Evolutionary conservation across 2,329 filamentous ascomycete genomes (phyloP).

Genomic region (Hypomyces perniciosus): DNA sequence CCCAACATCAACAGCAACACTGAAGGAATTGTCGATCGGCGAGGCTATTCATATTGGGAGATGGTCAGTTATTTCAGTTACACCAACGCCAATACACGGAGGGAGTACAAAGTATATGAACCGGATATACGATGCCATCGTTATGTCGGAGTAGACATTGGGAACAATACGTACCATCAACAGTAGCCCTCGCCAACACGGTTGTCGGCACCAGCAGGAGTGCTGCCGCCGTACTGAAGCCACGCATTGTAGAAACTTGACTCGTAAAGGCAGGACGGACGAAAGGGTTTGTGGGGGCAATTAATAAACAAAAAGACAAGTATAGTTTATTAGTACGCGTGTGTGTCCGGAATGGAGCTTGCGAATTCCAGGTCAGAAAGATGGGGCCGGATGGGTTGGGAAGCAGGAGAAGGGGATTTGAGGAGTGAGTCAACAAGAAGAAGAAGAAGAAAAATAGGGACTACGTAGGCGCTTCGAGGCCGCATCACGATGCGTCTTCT

Average conservation of each 20-base stretch:
- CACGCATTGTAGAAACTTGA: slow-evolving; percentile 10
- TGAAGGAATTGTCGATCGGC: neutral
- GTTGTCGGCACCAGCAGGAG: slow-evolving; percentile 8
- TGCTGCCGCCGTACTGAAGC: slow-evolving; percentile 6
- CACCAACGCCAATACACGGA: neutral
- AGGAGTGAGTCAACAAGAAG: neutral
- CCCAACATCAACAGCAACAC: slow-evolving; percentile 2
- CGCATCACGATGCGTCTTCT: too few relatives aligned
- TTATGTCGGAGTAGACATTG: neutral
- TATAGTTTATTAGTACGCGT: neutral
- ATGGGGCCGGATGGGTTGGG: neutral
- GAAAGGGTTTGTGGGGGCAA: too few relatives aligned
- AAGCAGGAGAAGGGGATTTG: neutral
- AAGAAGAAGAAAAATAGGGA: neutral
- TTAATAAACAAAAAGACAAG: neutral
- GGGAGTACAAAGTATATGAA: neutral
- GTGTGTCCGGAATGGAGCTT: too few relatives aligned
- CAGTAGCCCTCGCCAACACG: slow-evolving; percentile 4
- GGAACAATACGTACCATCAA: slow-evolving; percentile 2
- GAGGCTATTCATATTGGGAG: neutral
- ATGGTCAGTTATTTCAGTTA: neutral
- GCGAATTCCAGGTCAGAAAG: too few relatives aligned
- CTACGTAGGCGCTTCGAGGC: neutral
- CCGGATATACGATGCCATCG: neutral
- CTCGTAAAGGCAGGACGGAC: neutral